Conservation (phyloP, 306 rosid species). For the Quercus aquifolioides region DNA sequence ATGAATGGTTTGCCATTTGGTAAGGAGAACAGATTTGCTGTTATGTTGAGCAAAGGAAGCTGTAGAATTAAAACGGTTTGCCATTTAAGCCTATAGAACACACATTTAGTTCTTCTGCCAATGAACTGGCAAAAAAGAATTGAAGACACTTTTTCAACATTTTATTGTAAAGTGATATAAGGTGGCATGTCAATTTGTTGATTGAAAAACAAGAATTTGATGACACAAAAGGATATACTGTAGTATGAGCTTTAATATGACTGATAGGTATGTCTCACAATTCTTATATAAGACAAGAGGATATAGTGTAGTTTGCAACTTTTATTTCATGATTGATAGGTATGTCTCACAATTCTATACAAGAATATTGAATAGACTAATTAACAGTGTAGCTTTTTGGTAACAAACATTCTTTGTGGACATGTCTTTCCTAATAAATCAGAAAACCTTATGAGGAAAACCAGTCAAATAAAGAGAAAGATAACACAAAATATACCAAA, state of each 20-base stretch:
- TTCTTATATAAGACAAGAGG: background rate
- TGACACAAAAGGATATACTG: background rate
- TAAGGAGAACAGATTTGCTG: too few species aligned
- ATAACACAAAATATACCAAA: background rate
- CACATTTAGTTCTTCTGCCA: too few species aligned
- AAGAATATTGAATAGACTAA: background rate
- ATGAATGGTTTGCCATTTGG: too few species aligned
- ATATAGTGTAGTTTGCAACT: background rate
- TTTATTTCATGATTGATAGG: background rate
- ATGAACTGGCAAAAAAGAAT: too few species aligned
- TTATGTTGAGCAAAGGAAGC: too few species aligned
- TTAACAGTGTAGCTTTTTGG: background rate
- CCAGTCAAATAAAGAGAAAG: background rate
- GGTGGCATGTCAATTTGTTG: background rate
- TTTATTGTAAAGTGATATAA: background rate
- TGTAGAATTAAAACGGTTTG: too few species aligned
- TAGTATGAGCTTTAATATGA: too few species aligned
- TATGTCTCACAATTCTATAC: background rate
- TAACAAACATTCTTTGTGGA: background rate
- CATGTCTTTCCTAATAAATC: background rate
- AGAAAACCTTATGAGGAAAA: background rate
- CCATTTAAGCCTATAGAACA: too few species aligned
- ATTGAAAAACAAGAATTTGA: background rate
- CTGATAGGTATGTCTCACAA: too few species aligned
- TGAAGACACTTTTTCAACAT: background rate